Evolutionary conservation across 352 stramenopile genomes (phyloP).

Genomic region (Pythium myriotylum): DNA sequence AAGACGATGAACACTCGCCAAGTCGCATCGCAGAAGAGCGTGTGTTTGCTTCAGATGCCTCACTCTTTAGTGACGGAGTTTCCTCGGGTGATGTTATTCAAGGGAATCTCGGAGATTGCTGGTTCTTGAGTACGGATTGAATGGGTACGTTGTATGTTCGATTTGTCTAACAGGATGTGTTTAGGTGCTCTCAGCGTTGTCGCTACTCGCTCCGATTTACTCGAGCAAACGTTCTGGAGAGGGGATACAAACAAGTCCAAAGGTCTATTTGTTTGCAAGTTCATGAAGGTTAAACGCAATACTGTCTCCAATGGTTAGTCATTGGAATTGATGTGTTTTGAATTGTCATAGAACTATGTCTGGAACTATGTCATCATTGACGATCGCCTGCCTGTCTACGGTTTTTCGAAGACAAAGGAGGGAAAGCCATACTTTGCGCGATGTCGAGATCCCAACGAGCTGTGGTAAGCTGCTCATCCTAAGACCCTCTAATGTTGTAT

Average conservation of each 20-base stretch:
- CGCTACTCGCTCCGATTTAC: slow-evolving; percentile 74
- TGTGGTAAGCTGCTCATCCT: slow-evolving; percentile 55
- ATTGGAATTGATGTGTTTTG: background rate
- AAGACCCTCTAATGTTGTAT: background rate
- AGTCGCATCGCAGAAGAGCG: slow-evolving; percentile 30
- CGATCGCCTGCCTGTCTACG: slow-evolving; percentile 85
- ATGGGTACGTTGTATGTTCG: background rate
- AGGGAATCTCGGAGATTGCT: slow-evolving; percentile 91
- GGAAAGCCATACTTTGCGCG: slow-evolving; percentile 85
- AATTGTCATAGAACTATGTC: slow-evolving; percentile 67
- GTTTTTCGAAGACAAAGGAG: slow-evolving; percentile 76
- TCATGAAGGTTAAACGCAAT: slow-evolving; percentile 82
- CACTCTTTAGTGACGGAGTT: slow-evolving; percentile 75
- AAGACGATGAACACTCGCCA: slow-evolving; percentile 38
- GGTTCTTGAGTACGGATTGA: slow-evolving; percentile 82
- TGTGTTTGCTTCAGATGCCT: slow-evolving; percentile 63
- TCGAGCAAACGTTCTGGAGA: slow-evolving; percentile 84
- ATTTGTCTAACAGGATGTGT: background rate
- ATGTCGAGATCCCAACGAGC: slow-evolving; percentile 83
- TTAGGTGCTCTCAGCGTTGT: slow-evolving; percentile 87
- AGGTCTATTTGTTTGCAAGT: slow-evolving; percentile 89
- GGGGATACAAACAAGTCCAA: slow-evolving; percentile 71
- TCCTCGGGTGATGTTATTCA: slow-evolving; percentile 89
- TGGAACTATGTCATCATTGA: slow-evolving; percentile 94
- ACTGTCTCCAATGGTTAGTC: background rate